A percentile compares a stretch with the other conserved stretches of the same genome.
These are phyloP conservation scores for Coniferiporia weirii DNA, from an alignment of 1,284 basidiomycete species.

Conservation along the genomic window DNA sequence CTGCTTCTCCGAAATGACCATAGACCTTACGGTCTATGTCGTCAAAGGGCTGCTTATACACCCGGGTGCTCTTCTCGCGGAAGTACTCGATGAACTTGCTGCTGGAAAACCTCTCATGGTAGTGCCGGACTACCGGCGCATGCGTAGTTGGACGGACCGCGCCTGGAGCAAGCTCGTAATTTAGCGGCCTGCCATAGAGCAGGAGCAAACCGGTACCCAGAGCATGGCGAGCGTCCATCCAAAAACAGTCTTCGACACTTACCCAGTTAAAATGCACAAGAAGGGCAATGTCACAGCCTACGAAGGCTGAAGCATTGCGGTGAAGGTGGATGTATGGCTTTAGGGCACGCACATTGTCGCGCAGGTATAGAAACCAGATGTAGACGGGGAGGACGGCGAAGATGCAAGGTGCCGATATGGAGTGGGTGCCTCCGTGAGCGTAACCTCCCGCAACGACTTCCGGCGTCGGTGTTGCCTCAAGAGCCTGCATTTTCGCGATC, in stretches of 20 bases:
- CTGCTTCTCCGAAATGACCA: not conserved
- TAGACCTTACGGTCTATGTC: not conserved
- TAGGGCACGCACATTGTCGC: not conserved
- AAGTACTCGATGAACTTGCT: not conserved
- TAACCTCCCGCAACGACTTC: not conserved
- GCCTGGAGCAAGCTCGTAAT: not conserved
- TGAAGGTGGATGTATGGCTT: not conserved
- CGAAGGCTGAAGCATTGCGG: not conserved
- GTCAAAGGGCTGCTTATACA: not conserved
- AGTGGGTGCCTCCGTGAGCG: not conserved
- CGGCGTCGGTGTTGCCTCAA: not conserved
- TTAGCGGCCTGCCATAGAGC: not conserved
- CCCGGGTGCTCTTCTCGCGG: not conserved
- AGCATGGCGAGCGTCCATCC: not conserved
- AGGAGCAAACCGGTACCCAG: not conserved
- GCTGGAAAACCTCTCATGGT: not conserved
- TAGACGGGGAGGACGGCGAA: not conserved
- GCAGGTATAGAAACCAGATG: conserved; percentile 1
- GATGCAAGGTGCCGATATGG: not conserved
- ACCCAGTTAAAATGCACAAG: conserved; percentile 5
- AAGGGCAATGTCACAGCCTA: not conserved
- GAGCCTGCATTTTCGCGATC: not conserved
- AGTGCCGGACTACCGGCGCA: not conserved
- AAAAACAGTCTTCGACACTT: not conserved
- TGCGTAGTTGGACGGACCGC: not conserved